Base-by-base conservation (phyloP, 2,329 filamentous ascomycete species). In the Xylaria sp. region DNA sequence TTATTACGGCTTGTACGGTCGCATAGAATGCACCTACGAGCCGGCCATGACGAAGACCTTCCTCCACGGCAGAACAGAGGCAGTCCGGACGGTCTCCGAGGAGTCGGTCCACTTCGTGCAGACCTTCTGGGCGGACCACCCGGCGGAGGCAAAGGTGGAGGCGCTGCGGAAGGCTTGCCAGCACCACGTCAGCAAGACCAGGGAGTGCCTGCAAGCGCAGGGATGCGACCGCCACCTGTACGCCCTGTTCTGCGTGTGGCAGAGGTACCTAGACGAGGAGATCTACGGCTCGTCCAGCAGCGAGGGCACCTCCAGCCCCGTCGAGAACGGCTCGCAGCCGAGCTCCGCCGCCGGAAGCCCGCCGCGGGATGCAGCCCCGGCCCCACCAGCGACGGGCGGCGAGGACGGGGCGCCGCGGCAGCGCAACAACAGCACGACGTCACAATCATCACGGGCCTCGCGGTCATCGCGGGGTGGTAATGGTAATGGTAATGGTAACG, bases 21-120 rank as follows among this genome's bases (percentile, higher is more conserved):
- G 91, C 4, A 85, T 96, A 1, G 94, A 97, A 72, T 96, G 91
- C 69, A 94, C 92, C 0, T 99, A 99, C 71, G 94, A 99, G 73
- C 94, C 94, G 7, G 93, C 94, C 39, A 97, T 99, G 94, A 99
- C 94, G 47, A 99, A 99, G 72, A 79, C 89, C 54, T 99, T 85
- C 74, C 84, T 95, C 56, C 94, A 97, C 69, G 94, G 94, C 9
- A 89, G 94, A 42, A 99, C 94, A 0, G 94, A 99, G 74, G 93
- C 94, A 4, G 89, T 99, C 60, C 85, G 94, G 42, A 87, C 90
- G 0, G 93, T 96, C 1, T 91, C 92, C 0, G 81, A 86, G 0
- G 92, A 95, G 60, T 89, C 88, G 0, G 83, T 92, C n/a, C 82
- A 92, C 48, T 99, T 97, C 67, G 88, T 97, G 7, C 90, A 90